Conservation (phyloP, 257 asterid genomes). For the Parsonsia alboflavescens region DNA sequence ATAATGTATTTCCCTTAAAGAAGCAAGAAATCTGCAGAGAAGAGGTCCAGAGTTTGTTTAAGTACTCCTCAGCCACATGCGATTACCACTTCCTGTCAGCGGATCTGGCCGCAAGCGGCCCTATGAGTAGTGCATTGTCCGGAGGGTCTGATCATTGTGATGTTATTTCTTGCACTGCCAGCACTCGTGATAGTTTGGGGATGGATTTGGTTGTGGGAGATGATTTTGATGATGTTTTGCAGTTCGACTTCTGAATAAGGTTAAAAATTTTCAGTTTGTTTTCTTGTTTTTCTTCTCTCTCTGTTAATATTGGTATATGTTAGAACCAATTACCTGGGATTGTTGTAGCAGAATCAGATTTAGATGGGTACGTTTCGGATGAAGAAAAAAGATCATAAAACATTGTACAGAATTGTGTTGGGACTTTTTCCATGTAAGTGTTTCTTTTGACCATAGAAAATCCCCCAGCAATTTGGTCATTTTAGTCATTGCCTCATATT, state of each 20-base stretch:
- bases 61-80: constrained; percentile 18
- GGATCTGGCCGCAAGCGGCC: background rate
- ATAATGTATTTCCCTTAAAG: background rate
- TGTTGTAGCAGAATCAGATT: background rate
- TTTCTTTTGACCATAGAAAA: background rate
- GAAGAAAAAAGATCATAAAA: background rate
- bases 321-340: background rate
- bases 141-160: constrained; percentile 21
- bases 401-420: background rate
- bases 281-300: too few species aligned
- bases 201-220: constrained; percentile 8
- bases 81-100: constrained; percentile 2
- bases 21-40: constrained; percentile 22
- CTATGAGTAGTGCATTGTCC: background rate
- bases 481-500: background rate
- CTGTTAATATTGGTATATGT: too few species aligned
- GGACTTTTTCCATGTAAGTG: background rate
- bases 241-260: background rate
- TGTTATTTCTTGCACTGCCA: constrained; percentile 12
- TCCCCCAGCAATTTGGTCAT: background rate
- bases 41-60: background rate
- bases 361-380: background rate
- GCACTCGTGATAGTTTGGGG: background rate
- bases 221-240: constrained; percentile 12
- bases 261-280: too few species aligned